These are phyloP conservation scores for Pyrus communis DNA, from an alignment of 306 rosid species.

Conservation along the genomic window DNA sequence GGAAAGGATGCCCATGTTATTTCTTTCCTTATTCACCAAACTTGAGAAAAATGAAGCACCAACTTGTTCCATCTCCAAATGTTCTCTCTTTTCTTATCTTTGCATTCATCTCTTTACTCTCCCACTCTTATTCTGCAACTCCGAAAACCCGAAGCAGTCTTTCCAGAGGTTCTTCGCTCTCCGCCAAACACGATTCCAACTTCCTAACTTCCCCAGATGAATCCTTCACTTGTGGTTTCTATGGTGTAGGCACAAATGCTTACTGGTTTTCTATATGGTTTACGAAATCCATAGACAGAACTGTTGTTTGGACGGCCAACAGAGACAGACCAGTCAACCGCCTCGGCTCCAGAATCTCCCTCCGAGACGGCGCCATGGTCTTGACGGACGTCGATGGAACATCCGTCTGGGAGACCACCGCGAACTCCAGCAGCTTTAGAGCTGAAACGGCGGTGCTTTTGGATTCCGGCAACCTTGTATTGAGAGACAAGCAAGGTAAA, in stretches of 20 bases:
- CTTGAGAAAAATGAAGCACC: background rate
- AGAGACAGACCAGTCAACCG: background rate
- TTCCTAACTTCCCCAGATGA: no score
- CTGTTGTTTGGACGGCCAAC: slow-evolving; percentile 22
- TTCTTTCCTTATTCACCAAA: background rate
- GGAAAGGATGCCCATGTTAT: no score
- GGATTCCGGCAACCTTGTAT: slow-evolving; percentile 4
- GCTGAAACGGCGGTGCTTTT: background rate
- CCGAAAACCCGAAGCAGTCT: no score
- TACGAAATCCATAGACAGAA: background rate
- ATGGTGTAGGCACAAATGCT: no score
- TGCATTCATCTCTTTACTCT: background rate
- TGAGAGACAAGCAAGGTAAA: background rate
- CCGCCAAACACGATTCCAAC: fast-evolving
- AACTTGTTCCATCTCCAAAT: background rate
- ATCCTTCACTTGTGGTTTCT: no score
- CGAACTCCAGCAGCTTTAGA: background rate
- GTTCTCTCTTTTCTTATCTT: background rate
- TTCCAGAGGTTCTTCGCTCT: no score
- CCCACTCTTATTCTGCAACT: background rate
- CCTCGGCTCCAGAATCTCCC: no score
- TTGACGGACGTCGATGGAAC: slow-evolving; percentile 14
- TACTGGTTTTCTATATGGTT: no score
- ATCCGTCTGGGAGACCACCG: background rate
- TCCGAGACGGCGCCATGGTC: slow-evolving; percentile 1